Evolutionary conservation across 371 early-diverging fungal species (phyloP).

Genomic region (Vairimorpha necatrix): DNA sequence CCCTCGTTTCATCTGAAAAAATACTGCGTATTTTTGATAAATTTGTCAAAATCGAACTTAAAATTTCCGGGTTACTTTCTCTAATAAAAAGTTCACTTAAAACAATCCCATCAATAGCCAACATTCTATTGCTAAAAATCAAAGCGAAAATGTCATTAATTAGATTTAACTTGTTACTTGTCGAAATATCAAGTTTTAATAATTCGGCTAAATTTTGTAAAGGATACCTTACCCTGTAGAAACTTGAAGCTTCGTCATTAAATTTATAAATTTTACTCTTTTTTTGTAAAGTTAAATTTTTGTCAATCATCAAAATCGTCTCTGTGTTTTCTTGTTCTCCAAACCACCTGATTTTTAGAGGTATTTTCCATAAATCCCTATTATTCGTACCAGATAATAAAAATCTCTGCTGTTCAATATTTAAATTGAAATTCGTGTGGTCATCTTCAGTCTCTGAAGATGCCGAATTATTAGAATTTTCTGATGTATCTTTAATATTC

Average conservation of each 20-base stretch:
- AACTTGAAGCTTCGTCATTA: constrained; percentile 68
- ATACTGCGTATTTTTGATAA: background rate
- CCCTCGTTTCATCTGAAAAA: background rate
- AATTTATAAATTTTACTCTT: constrained; percentile 66
- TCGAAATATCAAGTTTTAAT: background rate
- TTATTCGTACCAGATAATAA: constrained; percentile 69
- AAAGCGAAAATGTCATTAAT: constrained; percentile 33
- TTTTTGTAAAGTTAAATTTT: background rate
- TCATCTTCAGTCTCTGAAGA: background rate
- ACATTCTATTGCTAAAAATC: background rate
- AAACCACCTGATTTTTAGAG: constrained; percentile 68
- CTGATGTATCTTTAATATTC: constrained; percentile 58
- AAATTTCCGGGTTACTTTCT: constrained; percentile 8
- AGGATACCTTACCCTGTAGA: constrained; percentile 70
- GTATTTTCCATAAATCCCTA: constrained; percentile 50
- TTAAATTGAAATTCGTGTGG: background rate
- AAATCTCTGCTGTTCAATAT: constrained; percentile 68
- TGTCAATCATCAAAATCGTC: constrained; percentile 15
- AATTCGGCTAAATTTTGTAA: constrained; percentile 36
- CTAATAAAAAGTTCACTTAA: background rate
- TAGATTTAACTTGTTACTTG: constrained; percentile 15
- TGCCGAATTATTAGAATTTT: constrained; percentile 36
- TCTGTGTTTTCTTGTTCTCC: constrained; percentile 69
- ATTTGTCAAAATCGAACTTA: background rate
- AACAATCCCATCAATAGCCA: background rate